Evolutionary conservation across 208 protist genomes (phyloP).

Genomic region (Novymonas esmeraldas): DNA sequence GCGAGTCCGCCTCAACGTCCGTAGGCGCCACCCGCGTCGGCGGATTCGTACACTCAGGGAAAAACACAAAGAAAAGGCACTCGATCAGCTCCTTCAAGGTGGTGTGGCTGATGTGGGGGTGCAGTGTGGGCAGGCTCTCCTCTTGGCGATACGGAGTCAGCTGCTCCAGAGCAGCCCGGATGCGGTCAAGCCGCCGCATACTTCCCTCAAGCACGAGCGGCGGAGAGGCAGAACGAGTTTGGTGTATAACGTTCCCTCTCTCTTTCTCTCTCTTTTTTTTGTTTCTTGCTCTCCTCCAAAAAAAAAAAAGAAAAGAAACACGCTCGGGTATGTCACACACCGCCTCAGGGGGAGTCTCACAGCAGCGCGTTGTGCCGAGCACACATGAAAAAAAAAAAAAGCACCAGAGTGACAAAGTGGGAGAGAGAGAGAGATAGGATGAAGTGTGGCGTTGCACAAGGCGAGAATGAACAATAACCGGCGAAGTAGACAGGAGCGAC

Average conservation of each 20-base stretch:
- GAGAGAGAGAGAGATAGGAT: background rate
- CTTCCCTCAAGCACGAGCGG: background rate
- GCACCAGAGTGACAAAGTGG: background rate
- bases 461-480: too few relatives aligned
- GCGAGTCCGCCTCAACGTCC: conserved; percentile 28
- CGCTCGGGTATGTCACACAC: too few relatives aligned
- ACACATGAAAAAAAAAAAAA: background rate
- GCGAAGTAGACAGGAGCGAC: too few relatives aligned
- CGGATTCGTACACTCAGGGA: conserved; percentile 53
- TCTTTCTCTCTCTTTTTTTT: background rate
- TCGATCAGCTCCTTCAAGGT: conserved; percentile 54
- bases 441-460: background rate
- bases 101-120: conserved; percentile 42
- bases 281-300: too few relatives aligned
- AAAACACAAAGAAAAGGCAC: conserved; percentile 60
- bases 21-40: conserved; percentile 31
- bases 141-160: conserved; percentile 21
- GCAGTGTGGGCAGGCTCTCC: conserved; percentile 2
- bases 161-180: conserved; percentile 42
- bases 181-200: conserved; percentile 67
- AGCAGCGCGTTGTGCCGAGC: background rate
- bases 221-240: background rate
- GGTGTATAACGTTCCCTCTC: background rate
- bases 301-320: too few relatives aligned
- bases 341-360: too few relatives aligned